These are phyloP conservation scores for Fusarium multiceps DNA, from an alignment of 2,329 filamentous ascomycete species.

Conservation along the genomic window DNA sequence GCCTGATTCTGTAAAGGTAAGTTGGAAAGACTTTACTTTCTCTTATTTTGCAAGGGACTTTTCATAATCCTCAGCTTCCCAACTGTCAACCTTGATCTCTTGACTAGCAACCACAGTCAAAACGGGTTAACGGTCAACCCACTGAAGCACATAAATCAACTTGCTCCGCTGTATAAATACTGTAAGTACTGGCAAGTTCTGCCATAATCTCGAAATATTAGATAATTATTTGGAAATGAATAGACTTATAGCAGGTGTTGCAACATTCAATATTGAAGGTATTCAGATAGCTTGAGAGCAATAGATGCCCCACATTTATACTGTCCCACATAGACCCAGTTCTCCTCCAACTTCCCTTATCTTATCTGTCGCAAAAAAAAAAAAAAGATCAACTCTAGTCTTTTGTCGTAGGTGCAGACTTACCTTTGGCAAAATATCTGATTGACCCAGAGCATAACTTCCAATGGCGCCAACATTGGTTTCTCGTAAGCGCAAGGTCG, in stretches of 20 bases:
- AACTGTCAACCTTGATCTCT: background rate
- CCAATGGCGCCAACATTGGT: constrained; percentile 38
- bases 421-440: constrained; percentile 7
- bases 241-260: background rate
- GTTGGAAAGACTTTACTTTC: background rate
- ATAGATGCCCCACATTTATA: background rate
- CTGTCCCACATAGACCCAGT: background rate
- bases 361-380: constrained; percentile 33
- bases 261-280: background rate
- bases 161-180: background rate
- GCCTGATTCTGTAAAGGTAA: background rate
- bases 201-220: background rate
- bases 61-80: background rate
- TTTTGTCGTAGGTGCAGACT: background rate
- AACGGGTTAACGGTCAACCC: background rate
- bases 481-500: constrained; percentile 44
- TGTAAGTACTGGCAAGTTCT: rapidly evolving
- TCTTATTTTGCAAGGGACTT: background rate
- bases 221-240: background rate
- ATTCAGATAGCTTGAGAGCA: background rate
- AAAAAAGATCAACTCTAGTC: constrained; percentile 6
- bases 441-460: background rate
- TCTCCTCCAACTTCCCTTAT: constrained; percentile 9
- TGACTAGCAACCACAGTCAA: background rate
- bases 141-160: background rate